Conservation (phyloP, 176 grass and related monocot genomes). For the Oryza meridionalis region DNA sequence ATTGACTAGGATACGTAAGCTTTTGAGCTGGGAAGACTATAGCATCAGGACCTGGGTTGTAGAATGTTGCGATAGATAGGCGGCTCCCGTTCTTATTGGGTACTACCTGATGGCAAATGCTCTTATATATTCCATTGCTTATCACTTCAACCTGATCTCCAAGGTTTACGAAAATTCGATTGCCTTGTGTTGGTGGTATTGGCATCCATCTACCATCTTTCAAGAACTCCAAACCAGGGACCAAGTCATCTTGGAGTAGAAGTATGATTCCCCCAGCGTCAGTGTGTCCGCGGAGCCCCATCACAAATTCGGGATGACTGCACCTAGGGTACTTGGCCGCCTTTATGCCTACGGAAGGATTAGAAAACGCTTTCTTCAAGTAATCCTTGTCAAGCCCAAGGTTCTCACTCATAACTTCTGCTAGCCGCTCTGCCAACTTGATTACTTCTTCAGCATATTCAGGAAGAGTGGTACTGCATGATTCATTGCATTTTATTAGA, state of each 20-base stretch:
- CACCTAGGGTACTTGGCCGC: slow-evolving; percentile 72
- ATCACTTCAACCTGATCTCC: slow-evolving; percentile 74
- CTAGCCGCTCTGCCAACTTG: slow-evolving; percentile 56
- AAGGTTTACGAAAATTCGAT: slow-evolving; percentile 65
- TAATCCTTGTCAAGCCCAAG: slow-evolving; percentile 64
- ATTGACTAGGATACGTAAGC: slow-evolving; percentile 67
- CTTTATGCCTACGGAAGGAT: slow-evolving; percentile 64
- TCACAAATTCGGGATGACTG: slow-evolving; percentile 52
- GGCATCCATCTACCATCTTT: slow-evolving; percentile 66
- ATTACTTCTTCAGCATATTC: slow-evolving; percentile 53
- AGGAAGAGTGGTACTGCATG: slow-evolving; percentile 45
- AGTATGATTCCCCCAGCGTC: slow-evolving; percentile 73
- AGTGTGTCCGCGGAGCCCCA: slow-evolving; percentile 63
- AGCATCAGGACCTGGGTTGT: slow-evolving; percentile 61
- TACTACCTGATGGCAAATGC: slow-evolving; percentile 57
- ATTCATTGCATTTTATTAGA: slow-evolving; percentile 37
- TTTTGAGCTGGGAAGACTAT: slow-evolving; percentile 65
- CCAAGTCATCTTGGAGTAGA: slow-evolving; percentile 56
- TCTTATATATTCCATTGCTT: slow-evolving; percentile 72
- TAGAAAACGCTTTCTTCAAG: slow-evolving; percentile 55
- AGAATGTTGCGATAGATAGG: slow-evolving; percentile 65
- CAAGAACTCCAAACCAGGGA: slow-evolving; percentile 72
- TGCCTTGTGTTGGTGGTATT: slow-evolving; percentile 57
- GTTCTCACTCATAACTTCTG: slow-evolving; percentile 64
- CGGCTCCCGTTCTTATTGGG: slow-evolving; percentile 60